Percentiles rank a stretch among this genome's conserved stretches.
Evolutionary conservation across 2,329 filamentous ascomycete genomes (phyloP).

Genomic region (Huntiella bhutanensis): DNA sequence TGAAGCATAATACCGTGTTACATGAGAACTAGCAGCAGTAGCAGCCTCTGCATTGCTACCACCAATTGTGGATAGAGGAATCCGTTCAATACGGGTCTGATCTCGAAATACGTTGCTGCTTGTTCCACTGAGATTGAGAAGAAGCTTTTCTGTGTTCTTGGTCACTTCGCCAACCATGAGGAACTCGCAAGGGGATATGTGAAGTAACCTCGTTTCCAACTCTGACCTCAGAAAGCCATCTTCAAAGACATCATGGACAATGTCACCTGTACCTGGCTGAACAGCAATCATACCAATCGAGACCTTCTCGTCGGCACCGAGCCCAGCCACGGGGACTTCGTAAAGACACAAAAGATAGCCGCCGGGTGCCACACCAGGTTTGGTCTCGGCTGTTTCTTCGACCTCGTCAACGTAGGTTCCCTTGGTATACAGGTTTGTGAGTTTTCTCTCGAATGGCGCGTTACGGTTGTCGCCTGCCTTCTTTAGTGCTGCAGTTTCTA

Average conservation of each 20-base stretch:
- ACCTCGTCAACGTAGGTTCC: slow-evolving; percentile 93
- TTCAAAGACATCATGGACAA: slow-evolving; percentile 89
- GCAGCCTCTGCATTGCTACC: not conserved
- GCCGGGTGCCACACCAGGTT: slow-evolving; percentile 38
- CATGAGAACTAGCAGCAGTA: slow-evolving; percentile 48
- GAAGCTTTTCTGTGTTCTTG: slow-evolving; percentile 77
- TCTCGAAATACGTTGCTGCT: slow-evolving; percentile 88
- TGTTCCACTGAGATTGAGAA: slow-evolving; percentile 74
- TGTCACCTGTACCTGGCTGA: slow-evolving; percentile 85
- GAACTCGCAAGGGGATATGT: slow-evolving; percentile 91
- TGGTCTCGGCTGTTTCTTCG: slow-evolving; percentile 32
- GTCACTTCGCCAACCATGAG: slow-evolving; percentile 81
- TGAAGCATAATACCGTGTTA: slow-evolving; percentile 80
- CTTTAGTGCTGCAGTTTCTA: slow-evolving; percentile 90
- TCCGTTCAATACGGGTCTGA: slow-evolving; percentile 65
- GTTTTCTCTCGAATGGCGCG: slow-evolving; percentile 73
- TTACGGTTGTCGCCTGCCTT: slow-evolving; percentile 90
- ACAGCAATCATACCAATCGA: slow-evolving; percentile 83
- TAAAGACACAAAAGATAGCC: slow-evolving; percentile 92
- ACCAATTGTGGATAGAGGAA: slow-evolving; percentile 17
- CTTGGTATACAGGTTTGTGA: slow-evolving; percentile 95
- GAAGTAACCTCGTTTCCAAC: slow-evolving; percentile 82
- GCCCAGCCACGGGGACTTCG: slow-evolving; percentile 53
- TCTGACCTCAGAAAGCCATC: slow-evolving; percentile 96
- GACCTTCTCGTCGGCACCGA: slow-evolving; percentile 82